Evolutionary conservation across 2,329 filamentous ascomycete species (phyloP).

Genomic region (Ophiostoma piceae): DNA sequence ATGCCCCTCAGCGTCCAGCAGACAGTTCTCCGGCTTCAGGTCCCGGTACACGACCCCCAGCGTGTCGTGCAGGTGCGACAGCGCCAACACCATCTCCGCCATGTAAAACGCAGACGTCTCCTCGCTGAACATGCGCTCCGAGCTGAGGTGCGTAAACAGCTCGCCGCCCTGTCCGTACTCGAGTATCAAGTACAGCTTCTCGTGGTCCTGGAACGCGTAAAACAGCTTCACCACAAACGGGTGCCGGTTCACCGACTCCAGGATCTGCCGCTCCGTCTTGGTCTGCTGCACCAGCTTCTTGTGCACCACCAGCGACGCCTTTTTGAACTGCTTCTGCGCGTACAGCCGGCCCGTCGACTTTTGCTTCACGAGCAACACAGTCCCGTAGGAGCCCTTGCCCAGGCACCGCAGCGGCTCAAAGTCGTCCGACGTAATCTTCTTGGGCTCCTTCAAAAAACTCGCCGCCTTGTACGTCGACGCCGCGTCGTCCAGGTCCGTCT

Average conservation of each 20-base stretch:
- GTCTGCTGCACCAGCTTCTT: constrained; percentile 96
- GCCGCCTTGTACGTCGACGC: no score
- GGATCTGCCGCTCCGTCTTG: constrained; percentile 88
- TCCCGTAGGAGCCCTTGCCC: constrained; percentile 94
- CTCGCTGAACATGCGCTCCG: constrained; percentile 93
- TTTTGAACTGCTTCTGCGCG: constrained; percentile 98
- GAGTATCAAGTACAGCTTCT: constrained; percentile 94
- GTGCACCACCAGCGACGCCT: constrained; percentile 89
- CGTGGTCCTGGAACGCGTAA: constrained; percentile 96
- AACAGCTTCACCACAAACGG: constrained; percentile 97
- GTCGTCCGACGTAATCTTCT: constrained; percentile 88
- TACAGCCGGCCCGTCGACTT: constrained; percentile 80
- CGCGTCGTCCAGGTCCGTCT: constrained; percentile 5
- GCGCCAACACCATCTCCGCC: constrained; percentile 92
- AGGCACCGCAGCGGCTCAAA: constrained; percentile 88
- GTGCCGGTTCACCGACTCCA: constrained; percentile 93
- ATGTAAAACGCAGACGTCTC: constrained; percentile 92
- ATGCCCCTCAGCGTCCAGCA: constrained; percentile 86
- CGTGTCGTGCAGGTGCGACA: constrained; percentile 86
- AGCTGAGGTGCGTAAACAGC: constrained; percentile 88
- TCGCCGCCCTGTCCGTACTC: constrained; percentile 97
- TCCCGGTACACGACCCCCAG: constrained; percentile 95
- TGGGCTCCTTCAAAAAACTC: constrained; percentile 39
- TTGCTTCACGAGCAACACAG: constrained; percentile 89
- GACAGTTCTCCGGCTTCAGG: constrained; percentile 95